phyloP scores from a whole-genome alignment of 306 rosid species.

The Leucaena leucocephala region DNA sequence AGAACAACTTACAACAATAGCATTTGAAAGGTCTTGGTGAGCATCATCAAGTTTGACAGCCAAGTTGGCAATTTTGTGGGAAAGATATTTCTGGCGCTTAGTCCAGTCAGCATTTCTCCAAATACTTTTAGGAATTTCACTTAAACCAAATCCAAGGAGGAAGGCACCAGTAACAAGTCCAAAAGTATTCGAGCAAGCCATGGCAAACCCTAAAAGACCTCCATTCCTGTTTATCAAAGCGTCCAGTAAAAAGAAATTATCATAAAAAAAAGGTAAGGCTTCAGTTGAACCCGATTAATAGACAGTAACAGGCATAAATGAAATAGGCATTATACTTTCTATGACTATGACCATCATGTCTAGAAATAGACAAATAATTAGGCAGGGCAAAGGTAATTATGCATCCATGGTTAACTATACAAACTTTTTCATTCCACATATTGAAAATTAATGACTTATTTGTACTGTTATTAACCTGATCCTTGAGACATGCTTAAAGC shows the following conservation, averaged over 20 bases:
- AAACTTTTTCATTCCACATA: constrained; percentile 6
- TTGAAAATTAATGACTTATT: neutral
- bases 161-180: constrained; percentile 99
- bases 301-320: neutral
- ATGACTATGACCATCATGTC: constrained; percentile 14
- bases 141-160: constrained; percentile 97
- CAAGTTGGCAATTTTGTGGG: constrained; percentile 95
- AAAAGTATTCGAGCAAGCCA: constrained; percentile 97
- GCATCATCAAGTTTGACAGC: constrained; percentile 97
- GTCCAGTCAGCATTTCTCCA: constrained; percentile 96
- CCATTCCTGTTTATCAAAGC: constrained; percentile 60
- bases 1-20: constrained; percentile 71
- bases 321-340: constrained; percentile 23
- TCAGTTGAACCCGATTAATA: constrained; percentile 24
- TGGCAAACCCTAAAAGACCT: constrained; percentile 81
- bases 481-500: constrained; percentile 13
- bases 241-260: constrained; percentile 28
- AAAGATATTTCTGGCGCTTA: constrained; percentile 88
- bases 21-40: constrained; percentile 95
- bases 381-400: constrained; percentile 18
- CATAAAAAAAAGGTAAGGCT: neutral
- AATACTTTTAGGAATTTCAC: constrained; percentile 87
- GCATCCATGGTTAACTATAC: constrained; percentile 15
- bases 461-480: neutral
- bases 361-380: constrained; percentile 6